Conservation (phyloP, 2,329 filamentous ascomycete genomes). For the Trichoderma afroharzianum region DNA sequence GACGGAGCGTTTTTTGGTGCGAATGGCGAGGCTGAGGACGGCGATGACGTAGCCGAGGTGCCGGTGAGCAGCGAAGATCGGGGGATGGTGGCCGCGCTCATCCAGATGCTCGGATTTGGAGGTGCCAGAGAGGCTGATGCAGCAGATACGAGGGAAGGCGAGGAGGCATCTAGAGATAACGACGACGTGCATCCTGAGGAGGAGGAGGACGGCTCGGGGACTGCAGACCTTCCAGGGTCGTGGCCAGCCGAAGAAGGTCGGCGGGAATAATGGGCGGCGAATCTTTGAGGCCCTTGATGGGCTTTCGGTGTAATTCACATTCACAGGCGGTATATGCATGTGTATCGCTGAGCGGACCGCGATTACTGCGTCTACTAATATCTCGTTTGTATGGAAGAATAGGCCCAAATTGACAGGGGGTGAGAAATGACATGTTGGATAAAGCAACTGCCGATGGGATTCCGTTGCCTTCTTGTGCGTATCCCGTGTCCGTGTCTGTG, state of each 20-base stretch:
- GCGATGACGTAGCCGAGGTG: conserved; percentile 29
- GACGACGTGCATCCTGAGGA: background rate
- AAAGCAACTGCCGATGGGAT: background rate
- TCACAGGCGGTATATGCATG: background rate
- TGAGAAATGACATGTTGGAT: background rate
- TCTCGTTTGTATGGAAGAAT: background rate
- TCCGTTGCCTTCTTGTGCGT: background rate
- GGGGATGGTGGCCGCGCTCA: conserved; percentile 27
- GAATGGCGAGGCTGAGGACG: background rate
- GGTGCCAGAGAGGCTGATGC: conserved; percentile 8
- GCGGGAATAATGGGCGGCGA: background rate
- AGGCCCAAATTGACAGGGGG: background rate
- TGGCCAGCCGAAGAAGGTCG: conserved; percentile 32
- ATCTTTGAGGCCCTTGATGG: background rate
- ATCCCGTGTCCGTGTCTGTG: background rate
- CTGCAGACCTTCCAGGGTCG: conserved; percentile 28
- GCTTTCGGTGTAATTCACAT: background rate
- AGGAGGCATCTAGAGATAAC: background rate
- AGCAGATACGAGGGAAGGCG: conserved; percentile 17
- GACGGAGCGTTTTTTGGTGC: background rate
- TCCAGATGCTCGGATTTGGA: conserved; percentile 27
- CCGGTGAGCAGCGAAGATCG: conserved; percentile 24
- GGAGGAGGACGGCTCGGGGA: background rate
- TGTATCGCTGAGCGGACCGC: background rate
- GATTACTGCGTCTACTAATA: background rate